Evolutionary conservation across 1,284 basidiomycete species (phyloP).

Genomic region (Volvariella volvacea): DNA sequence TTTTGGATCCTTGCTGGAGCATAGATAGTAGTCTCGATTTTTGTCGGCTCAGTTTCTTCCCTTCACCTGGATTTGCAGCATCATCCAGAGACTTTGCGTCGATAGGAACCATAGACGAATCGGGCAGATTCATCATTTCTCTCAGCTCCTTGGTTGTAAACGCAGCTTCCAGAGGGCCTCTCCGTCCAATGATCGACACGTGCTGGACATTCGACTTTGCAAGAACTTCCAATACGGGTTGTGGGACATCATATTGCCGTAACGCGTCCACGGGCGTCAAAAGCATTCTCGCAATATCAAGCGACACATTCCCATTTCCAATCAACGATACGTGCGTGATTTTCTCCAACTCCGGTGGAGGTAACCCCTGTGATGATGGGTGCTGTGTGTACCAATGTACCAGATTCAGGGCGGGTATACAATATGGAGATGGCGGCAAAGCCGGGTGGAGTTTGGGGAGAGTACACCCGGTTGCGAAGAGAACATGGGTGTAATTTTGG

Average conservation of each 20-base stretch:
- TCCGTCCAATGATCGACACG: constrained; percentile 80
- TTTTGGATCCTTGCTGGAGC: constrained; percentile 62
- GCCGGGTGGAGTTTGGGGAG: constrained; percentile 50
- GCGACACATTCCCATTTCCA: constrained; percentile 94
- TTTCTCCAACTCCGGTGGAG: constrained; percentile 54
- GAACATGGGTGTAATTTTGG: constrained; percentile 72
- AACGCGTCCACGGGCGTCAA: constrained; percentile 64
- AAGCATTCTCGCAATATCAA: constrained; percentile 91
- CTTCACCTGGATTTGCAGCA: constrained; percentile 19
- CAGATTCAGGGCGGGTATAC: constrained; percentile 76
- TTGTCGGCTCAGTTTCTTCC: constrained; percentile 44
- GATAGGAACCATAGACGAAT: constrained; percentile 64
- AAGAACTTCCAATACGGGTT: constrained; percentile 68
- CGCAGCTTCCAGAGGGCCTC: constrained; percentile 86
- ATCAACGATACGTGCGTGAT: constrained; percentile 77
- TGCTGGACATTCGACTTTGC: constrained; percentile 59
- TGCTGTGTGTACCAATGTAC: constrained; percentile 99
- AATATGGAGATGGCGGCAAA: constrained; percentile 46
- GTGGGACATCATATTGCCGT: constrained; percentile 75
- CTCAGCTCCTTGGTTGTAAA: constrained; percentile 95
- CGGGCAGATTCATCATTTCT: constrained; percentile 79
- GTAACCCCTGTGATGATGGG: constrained; percentile 52
- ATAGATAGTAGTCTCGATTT: constrained; percentile 64
- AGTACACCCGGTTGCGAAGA: constrained; percentile 79
- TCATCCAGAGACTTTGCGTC: constrained; percentile 35